phyloP scores from a whole-genome alignment of 2,329 filamentous ascomycete genomes.

The Fusarium nematophilum region DNA sequence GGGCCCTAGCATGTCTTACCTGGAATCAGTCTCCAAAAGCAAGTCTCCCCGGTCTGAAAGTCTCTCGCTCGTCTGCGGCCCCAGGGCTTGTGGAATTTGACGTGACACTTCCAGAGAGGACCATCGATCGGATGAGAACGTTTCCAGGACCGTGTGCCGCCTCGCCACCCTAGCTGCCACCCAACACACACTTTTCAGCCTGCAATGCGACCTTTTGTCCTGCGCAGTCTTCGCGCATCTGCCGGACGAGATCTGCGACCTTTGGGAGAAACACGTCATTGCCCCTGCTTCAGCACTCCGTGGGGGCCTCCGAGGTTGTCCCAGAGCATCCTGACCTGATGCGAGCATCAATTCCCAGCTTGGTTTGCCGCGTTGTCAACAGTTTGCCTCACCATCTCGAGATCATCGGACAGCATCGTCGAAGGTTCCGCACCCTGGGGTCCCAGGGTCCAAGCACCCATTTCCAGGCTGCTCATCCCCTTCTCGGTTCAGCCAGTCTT shows the following conservation, averaged over 20 bases:
- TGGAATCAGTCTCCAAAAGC: slow-evolving; percentile 26
- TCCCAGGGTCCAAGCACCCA: not conserved
- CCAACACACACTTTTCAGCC: slow-evolving; percentile 5
- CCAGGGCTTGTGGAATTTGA: slow-evolving; percentile 19
- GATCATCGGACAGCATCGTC: slow-evolving; percentile 4
- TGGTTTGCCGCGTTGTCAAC: slow-evolving; percentile 27
- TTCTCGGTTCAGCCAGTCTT: not conserved
- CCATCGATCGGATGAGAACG: slow-evolving; percentile 2
- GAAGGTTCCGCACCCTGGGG: not conserved
- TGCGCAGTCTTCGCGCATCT: slow-evolving; percentile 28
- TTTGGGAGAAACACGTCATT: slow-evolving; percentile 34
- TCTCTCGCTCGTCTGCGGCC: slow-evolving; percentile 34
- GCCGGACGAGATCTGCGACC: slow-evolving; percentile 40
- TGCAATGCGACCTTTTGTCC: slow-evolving; percentile 9
- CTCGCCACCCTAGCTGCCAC: slow-evolving; percentile 14
- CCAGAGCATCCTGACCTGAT: slow-evolving; percentile 14
- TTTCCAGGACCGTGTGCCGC: slow-evolving; percentile 3
- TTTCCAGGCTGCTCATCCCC: not conserved
- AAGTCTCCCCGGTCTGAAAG: slow-evolving; percentile 34
- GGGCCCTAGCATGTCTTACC: slow-evolving; percentile 25
- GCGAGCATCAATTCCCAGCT: slow-evolving; percentile 31
- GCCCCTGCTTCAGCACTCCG: slow-evolving; percentile 27
- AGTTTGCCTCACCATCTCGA: slow-evolving; percentile 25
- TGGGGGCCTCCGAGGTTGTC: slow-evolving; percentile 28
- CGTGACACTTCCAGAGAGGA: slow-evolving; percentile 34